Evolutionary conservation across 192 early-diverging fungal species (phyloP).

Genomic region (Lobulomyces angularis): DNA sequence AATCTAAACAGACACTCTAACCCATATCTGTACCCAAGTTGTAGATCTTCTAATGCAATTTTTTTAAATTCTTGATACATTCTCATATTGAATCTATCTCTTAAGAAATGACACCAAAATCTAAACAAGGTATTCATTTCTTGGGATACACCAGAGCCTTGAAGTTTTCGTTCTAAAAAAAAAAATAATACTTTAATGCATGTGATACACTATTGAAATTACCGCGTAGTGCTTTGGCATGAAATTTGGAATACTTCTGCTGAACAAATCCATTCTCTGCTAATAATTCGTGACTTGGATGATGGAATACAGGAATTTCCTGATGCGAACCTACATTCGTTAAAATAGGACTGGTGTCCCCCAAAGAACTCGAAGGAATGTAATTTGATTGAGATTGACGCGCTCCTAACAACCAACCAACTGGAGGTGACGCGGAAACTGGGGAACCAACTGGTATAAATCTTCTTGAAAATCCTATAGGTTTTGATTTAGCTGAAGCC

Average conservation of each 20-base stretch:
- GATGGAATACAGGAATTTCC: constrained; percentile 43
- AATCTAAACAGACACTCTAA: constrained; percentile 95
- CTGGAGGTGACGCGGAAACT: constrained; percentile 30
- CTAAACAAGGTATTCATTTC: constrained; percentile 97
- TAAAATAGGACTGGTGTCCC: background rate
- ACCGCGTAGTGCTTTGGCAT: constrained; percentile 75
- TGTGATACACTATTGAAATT: background rate
- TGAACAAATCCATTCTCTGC: constrained; percentile 96
- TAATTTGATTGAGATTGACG: constrained; percentile 8
- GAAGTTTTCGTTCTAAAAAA: constrained; percentile 67
- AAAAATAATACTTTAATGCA: background rate
- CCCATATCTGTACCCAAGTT: constrained; percentile 81
- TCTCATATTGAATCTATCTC: constrained; percentile 86
- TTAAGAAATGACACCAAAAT: constrained; percentile 97
- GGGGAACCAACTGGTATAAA: constrained; percentile 19
- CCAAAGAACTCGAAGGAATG: constrained; percentile 2
- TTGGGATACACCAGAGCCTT: constrained; percentile 77
- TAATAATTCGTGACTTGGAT: constrained; percentile 85
- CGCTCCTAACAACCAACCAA: constrained; percentile 27
- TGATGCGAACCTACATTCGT: background rate
- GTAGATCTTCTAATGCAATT: constrained; percentile 78
- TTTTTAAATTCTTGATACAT: constrained; percentile 92
- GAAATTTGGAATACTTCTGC: constrained; percentile 92
- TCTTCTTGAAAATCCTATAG: constrained; percentile 10
- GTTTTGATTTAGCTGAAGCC: constrained; percentile 4